Evolutionary conservation across 208 protist species (phyloP), one percentile per base, ranked within the genome.

Genomic region (Spongospora subterranea): DNA sequence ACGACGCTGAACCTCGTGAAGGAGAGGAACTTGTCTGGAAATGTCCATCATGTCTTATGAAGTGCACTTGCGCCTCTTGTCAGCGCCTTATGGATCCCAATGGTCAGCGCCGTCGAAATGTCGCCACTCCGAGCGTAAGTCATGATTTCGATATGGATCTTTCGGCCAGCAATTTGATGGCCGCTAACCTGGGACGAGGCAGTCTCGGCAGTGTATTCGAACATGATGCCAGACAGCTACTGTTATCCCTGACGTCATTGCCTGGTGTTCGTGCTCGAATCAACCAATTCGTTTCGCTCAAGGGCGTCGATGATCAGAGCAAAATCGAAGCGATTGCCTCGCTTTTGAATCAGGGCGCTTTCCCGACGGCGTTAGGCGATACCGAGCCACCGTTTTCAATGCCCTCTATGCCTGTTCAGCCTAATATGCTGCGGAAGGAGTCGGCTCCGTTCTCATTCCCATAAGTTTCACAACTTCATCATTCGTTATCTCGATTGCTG

Each of bases 291-390:
- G n/a, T 82, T 13, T 20, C 6, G 6, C n/a, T 82, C 17, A 82
- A 82, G n/a, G 71, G 71, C 17, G 71, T 82, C 71, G 71, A 82
- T 43, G 71, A 82, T n/a, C 71, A 82, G n/a, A 82, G 71, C 71
- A 82, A 82, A n/a, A 82, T 82, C 71, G 71, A 82, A 43, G 71
- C 71, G 71, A 82, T 82, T n/a, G 71, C 71, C 13, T 82, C 71
- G 6, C 40, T 82, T 6, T 43, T 82, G n/a, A 82, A 82, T n/a
- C 71, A 82, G n/a, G 71, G 71, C 71, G 71, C 71, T 13, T 82
- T 82, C n/a, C 71, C 71, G 17, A 82, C 71, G 17, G 35, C 71
- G 6, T 43, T 82, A 35, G 71, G 71, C n/a, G 71, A 82, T 43
- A 13, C 35, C 13, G 35, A 82, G 17, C 35, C 71, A 29, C 54